Evolutionary conservation across 306 rosid genomes (phyloP), one percentile per base, ranked within the genome.

Genomic region (Sechiopsis laciniata): DNA sequence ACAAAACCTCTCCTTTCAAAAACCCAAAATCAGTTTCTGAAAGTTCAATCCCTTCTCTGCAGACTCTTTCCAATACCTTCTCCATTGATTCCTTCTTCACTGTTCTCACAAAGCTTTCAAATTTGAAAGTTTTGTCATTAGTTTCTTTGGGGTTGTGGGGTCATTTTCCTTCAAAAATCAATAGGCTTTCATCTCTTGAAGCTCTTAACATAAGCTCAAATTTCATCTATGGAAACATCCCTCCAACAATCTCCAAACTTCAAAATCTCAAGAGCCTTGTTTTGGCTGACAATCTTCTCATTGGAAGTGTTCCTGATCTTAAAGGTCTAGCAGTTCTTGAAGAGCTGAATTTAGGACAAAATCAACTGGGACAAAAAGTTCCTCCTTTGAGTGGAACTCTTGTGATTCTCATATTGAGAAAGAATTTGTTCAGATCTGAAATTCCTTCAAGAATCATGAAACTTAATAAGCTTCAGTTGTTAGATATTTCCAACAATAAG

Each of bases 121-220:
- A 80, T 37, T 61, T 94, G 80, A 84, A 77, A 77, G 85, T 79
- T 6, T 46, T 94, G 74, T 85, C 90, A 32, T 76, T 94, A 37
- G 89, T 86, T 5, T 91, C 90, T 1, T 59, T 94, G 57, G 97
- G 98, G 21, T 57, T 94, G 64, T 90, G 98, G 97, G 98, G 98
- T 57, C 95, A 89, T 15, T 59, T 94, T 6, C 96, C 98, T 6
- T 71, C 81, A 46, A 87, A 90, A 82, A 81, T 94, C 64, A 79
- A 67, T 17, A 56, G 96, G 75, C 79, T 89, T 7, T 51, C 78
- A 78, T 81, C 85, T 1, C 88, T 94, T 17, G 90, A 90, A 61
- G 80, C 72, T 71, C 74, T 94, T 7, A 88, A 94, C 74, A 13
- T 94, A 5, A 85, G 88, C 83, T 90, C 95, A 46, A 94, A 90